A percentile compares a stretch with the other conserved stretches of the same genome.
These are phyloP conservation scores for Trifolium subterraneum DNA, from an alignment of 306 rosid genomes.

Conservation along the genomic window DNA sequence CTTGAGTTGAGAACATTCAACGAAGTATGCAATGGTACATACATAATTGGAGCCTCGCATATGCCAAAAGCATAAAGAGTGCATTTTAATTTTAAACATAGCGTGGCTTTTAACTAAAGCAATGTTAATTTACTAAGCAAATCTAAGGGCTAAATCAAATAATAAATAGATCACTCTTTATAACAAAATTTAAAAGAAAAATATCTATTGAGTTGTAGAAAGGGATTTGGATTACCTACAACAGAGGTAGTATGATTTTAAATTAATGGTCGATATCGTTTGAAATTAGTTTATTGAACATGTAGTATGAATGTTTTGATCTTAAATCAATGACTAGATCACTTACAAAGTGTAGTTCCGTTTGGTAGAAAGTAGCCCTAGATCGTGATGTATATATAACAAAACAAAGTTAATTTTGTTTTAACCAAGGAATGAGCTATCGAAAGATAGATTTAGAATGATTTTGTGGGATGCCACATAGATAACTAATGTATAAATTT, in stretches of 20 bases:
- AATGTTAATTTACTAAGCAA: neutral
- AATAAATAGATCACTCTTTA: neutral
- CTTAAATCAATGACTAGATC: too few relatives aligned
- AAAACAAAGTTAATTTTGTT: neutral
- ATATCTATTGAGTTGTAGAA: neutral
- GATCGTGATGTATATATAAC: neutral
- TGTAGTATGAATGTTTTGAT: too few relatives aligned
- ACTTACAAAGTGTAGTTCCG: too few relatives aligned
- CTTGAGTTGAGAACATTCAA: conserved; percentile 22
- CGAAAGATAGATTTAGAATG: neutral
- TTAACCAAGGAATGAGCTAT: neutral
- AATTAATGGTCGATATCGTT: too few relatives aligned
- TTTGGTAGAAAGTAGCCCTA: too few relatives aligned
- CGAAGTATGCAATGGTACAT: conserved; percentile 37
- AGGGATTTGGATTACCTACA: neutral
- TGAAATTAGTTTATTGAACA: too few relatives aligned
- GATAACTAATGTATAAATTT: neutral
- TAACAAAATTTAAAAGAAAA: neutral
- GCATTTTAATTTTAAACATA: conserved; percentile 13
- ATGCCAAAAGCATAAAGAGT: conserved; percentile 41
- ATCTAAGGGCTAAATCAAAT: neutral
- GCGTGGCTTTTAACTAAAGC: conserved; percentile 32
- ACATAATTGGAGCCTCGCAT: conserved; percentile 43
- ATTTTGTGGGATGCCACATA: neutral
- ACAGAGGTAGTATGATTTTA: too few relatives aligned